Base-by-base conservation (phyloP, 23 red algal species). In the Gracilariopsis chorda region DNA sequence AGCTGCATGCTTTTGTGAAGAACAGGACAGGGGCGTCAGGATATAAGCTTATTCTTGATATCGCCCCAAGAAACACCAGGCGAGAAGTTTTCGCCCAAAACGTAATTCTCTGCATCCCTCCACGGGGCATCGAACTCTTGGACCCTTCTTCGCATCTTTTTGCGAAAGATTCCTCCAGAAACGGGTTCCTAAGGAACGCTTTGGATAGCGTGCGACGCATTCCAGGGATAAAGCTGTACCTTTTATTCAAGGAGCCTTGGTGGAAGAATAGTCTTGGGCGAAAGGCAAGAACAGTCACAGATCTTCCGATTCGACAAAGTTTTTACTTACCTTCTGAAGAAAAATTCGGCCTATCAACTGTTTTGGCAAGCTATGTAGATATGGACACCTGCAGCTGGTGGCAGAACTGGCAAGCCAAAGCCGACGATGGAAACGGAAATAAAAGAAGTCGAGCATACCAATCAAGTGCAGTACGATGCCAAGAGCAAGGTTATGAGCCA, bases 271-370 rank as follows among this genome's bases (percentile, higher is more conserved):
- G n/a, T 46, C 11, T 78, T 7, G 72, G 72, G 14, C 37, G 21
- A 10, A 47, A 78, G n/a, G 72, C 20, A 51, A 78, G 49, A 29
- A 48, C 72, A 43, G 48, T 78, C 9, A 78, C 72, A 19, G 41
- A 78, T 51, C 40, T 78, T 30, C 72, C 72, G 35, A 78, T 78
- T 29, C 43, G 72, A 10, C 72, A 78, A 51, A 78, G 72, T 23
- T 78, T 51, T 30, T 78, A 51, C 40, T 60, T 60, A 12, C 8
- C 8, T 9, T 7, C 8, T 9, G 19, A 60, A 12, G n/a, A 6
- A 60, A 60, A 60, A 12, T 78, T 42, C 41, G 30, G 35, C 17
- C n/a, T 51, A 51, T 47, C 35, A 4, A 51, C 48, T 16, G 72
- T 78, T 43, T 24, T 51, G n/a, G 34, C 40, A 51, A 51, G 43